Percentiles rank a stretch among this genome's conserved stretches.
phyloP scores from a whole-genome alignment of 2,329 filamentous ascomycete genomes.

The Phoma sp. region DNA sequence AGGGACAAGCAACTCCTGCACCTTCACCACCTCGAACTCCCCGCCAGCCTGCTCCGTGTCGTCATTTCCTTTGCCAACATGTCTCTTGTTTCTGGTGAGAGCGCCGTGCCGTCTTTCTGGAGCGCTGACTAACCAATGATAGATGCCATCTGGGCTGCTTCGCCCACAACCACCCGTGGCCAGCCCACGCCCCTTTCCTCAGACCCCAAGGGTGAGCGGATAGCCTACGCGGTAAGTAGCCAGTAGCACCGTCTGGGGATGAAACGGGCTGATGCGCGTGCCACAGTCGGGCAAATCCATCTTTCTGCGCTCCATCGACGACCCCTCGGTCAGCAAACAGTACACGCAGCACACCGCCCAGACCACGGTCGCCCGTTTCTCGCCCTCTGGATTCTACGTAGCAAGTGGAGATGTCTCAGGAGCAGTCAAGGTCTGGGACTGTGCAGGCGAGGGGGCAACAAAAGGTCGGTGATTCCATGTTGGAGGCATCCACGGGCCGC shows the following conservation, averaged over 20 bases:
- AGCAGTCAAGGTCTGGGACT: slow-evolving; percentile 89
- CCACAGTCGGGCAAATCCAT: slow-evolving; percentile 89
- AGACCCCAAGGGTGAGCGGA: slow-evolving; percentile 86
- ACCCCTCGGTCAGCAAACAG: slow-evolving; percentile 82
- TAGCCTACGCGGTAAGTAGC: slow-evolving; percentile 83
- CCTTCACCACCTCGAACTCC: neutral
- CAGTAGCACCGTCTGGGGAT: too few relatives aligned
- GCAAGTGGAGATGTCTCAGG: slow-evolving; percentile 89
- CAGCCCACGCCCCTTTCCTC: slow-evolving; percentile 87
- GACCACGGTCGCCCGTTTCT: slow-evolving; percentile 92
- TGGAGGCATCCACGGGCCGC: neutral
- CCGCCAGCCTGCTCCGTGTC: slow-evolving; percentile 6
- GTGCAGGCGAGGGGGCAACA: slow-evolving; percentile 81
- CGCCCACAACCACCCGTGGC: slow-evolving; percentile 82
- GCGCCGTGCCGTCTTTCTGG: neutral
- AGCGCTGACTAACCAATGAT: slow-evolving; percentile 10
- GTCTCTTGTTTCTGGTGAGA: slow-evolving; percentile 29
- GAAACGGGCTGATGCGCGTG: neutral
- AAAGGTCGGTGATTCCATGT: slow-evolving; percentile 62
- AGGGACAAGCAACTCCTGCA: slow-evolving; percentile 1
- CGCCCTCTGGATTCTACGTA: slow-evolving; percentile 92
- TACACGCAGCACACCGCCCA: slow-evolving; percentile 89
- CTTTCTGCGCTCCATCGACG: slow-evolving; percentile 92
- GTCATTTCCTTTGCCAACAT: slow-evolving; percentile 7
- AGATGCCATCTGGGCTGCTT: slow-evolving; percentile 82